Percentiles rank a stretch among this genome's conserved stretches.
Conservation (phyloP, 2,329 filamentous ascomycete genomes). For the Penicillium sp. region DNA sequence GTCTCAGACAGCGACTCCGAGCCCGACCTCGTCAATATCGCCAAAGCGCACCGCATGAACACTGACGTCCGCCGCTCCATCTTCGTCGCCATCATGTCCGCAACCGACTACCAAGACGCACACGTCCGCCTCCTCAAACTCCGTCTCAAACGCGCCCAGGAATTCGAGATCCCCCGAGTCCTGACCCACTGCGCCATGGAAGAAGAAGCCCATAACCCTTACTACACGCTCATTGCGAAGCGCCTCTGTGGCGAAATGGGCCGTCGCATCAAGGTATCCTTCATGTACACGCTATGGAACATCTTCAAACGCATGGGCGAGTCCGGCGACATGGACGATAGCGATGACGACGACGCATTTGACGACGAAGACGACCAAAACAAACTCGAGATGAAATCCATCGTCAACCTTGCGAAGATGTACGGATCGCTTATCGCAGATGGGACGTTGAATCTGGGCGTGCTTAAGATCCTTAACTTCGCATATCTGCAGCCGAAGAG, state of each 20-base stretch:
- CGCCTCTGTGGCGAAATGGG: conserved; percentile 62
- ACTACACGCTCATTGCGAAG: conserved; percentile 77
- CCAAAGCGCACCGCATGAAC: conserved; percentile 73
- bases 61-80: conserved; percentile 78
- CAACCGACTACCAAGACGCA: conserved; percentile 73
- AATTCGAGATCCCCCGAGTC: conserved; percentile 77
- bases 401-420: conserved; percentile 61
- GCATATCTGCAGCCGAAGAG: conserved; percentile 68
- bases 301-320: conserved; percentile 78
- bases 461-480: conserved; percentile 61
- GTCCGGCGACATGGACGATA: conserved; percentile 51
- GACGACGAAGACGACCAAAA: conserved; percentile 45
- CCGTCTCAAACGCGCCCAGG: conserved; percentile 73
- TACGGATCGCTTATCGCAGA: conserved; percentile 56
- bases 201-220: conserved; percentile 80
- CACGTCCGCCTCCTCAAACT: conserved; percentile 71
- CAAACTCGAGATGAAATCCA: conserved; percentile 46
- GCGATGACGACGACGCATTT: conserved; percentile 49
- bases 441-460: conserved; percentile 47
- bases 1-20: conserved; percentile 28
- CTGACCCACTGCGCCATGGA: conserved; percentile 77
- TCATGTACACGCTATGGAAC: conserved; percentile 79
- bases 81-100: conserved; percentile 82
- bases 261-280: conserved; percentile 67
- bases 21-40: conserved; percentile 63